phyloP scores from a whole-genome alignment of 1,284 basidiomycete genomes.

The Heterobasidion irregulare region DNA sequence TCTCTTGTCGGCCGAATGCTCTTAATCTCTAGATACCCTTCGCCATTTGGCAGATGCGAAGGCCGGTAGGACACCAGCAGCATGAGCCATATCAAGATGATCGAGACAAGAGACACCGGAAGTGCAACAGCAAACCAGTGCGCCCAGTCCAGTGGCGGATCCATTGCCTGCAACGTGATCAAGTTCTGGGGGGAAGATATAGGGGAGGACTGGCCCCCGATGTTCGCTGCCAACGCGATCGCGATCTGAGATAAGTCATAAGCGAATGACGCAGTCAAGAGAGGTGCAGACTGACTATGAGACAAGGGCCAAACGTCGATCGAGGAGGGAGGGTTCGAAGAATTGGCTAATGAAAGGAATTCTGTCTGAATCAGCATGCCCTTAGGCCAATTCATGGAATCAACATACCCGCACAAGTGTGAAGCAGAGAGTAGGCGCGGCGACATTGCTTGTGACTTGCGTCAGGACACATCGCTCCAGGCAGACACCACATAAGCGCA shows the following conservation, averaged over 20 bases:
- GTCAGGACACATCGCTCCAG: conserved; percentile 8
- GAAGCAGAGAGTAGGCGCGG: conserved; percentile 95
- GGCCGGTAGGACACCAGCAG: conserved; percentile 81
- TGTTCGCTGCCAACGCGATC: conserved; percentile 95
- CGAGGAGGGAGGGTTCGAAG: conserved; percentile 86
- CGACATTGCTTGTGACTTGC: conserved; percentile 71
- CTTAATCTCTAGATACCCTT: conserved; percentile 76
- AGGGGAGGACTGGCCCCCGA: conserved; percentile 94
- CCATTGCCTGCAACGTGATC: conserved; percentile 88
- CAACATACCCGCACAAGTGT: conserved; percentile 82
- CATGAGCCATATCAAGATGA: conserved; percentile 88
- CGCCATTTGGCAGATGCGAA: conserved; percentile 60
- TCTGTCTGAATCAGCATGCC: too few species aligned
- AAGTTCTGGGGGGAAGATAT: conserved; percentile 97
- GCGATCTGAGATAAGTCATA: conserved; percentile 53
- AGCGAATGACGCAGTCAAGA: neutral
- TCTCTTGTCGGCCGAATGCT: conserved; percentile 79
- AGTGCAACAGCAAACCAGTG: conserved; percentile 94
- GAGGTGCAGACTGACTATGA: conserved; percentile 60
- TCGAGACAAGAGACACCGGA: conserved; percentile 81
- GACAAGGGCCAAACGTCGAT: conserved; percentile 82
- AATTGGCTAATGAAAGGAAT: conserved; percentile 61
- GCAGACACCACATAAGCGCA: conserved; percentile 25
- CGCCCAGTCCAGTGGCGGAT: conserved; percentile 81
- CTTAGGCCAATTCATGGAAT: neutral